Percentiles rank a stretch among this genome's conserved stretches.
phyloP scores from a whole-genome alignment of 441 rosid species.

The Daphne laureola region DNA sequence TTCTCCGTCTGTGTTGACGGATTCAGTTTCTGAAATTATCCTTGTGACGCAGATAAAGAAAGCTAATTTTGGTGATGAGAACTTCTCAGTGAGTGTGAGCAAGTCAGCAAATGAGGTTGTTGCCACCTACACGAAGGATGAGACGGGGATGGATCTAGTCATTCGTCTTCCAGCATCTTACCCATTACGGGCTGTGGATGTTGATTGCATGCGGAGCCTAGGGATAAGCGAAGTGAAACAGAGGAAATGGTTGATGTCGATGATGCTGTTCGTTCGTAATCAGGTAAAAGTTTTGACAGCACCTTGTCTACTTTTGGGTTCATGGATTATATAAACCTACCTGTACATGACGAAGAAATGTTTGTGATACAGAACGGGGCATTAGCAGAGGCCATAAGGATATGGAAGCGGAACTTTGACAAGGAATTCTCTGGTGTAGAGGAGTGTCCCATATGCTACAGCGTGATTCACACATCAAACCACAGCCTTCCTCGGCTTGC shows the following conservation, averaged over 20 bases:
- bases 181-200: conserved; percentile 81
- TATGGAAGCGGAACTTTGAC: conserved; percentile 92
- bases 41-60: conserved; percentile 70
- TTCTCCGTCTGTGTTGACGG: too few species aligned
- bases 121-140: conserved; percentile 93
- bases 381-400: conserved; percentile 80
- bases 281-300: conserved; percentile 45
- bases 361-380: conserved; percentile 80
- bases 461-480: conserved; percentile 83
- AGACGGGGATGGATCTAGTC: conserved; percentile 91
- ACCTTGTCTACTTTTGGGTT: conserved; percentile 10
- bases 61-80: conserved; percentile 73
- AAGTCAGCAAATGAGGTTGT: conserved; percentile 93
- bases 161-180: conserved; percentile 88
- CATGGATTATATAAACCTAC: neutral
- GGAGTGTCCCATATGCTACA: conserved; percentile 97
- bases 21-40: neutral
- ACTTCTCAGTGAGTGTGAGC: conserved; percentile 78
- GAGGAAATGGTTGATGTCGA: conserved; percentile 96
- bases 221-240: conserved; percentile 93
- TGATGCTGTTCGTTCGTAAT: conserved; percentile 84
- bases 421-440: conserved; percentile 97
- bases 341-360: neutral
- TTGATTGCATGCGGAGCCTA: conserved; percentile 76
- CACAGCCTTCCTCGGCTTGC: conserved; percentile 94